Base-by-base conservation (phyloP, 768 basidiomycete species). In the Mycena leptocephala region DNA sequence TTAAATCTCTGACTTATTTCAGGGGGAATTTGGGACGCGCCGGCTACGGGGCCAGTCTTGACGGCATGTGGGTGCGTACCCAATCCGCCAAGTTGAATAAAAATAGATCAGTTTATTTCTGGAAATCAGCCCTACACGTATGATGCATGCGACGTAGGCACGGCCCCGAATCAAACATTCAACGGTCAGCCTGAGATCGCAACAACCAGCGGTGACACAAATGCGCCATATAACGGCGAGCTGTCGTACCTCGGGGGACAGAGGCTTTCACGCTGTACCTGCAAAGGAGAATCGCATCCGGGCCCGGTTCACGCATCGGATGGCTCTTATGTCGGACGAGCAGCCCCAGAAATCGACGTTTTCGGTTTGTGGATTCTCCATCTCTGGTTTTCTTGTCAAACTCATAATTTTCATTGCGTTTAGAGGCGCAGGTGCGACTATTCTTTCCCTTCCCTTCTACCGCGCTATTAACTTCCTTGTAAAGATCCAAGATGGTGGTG, bases 91-190 rank as follows among this genome's bases (percentile, higher is more conserved):
- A 2, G 16, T 5, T 10, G 6, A 16, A 43, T 51, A 55, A 69
- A 69, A 30, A 41, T 37, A 41, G 51, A 3, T 30, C 9, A n/a
- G 22, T 41, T 70, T 22, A 70, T 59, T 43, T n/a, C 9, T 28
- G n/a, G 20, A 9, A 46, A 43, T 39, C 32, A 63, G 94, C 95
- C 95, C 1, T 95, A 95, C 83, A 92, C 93, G 1, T 96, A 95
- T 76, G 94, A 96, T 78, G 84, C 89, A 16, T 98, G 98, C 80
- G 97, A 99, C 81, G 92, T 97, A n/a, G 97, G 97, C n/a, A 97
- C 97, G 0, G 87, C 90, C 14, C 83, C 89, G 11, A 99, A 99
- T 83, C 97, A 99, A 83, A 94, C 95, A 1, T 58, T 91, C 51
- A 90, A 94, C 74, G 94, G 92, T 2, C 81, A 80, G 63, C 97